phyloP scores from a whole-genome alignment of 2,329 filamentous ascomycete species.

The Shiraia bambusicola region DNA sequence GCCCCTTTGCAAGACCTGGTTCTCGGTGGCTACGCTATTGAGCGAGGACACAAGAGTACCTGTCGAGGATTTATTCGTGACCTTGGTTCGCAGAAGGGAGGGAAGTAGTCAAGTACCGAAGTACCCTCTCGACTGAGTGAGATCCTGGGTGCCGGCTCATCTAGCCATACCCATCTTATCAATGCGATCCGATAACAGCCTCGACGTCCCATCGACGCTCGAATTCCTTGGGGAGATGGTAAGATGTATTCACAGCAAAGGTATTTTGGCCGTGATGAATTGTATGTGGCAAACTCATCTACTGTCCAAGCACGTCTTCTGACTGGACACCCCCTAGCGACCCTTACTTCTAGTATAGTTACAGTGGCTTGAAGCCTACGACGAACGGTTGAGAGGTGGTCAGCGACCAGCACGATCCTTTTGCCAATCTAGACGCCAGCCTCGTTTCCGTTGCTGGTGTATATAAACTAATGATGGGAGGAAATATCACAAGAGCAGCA shows the following conservation, averaged over 20 bases:
- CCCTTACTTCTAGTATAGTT: constrained; percentile 23
- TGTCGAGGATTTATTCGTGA: constrained; percentile 10
- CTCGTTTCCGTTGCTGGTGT: constrained; percentile 10
- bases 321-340: constrained; percentile 11
- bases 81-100: constrained; percentile 19
- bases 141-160: neutral
- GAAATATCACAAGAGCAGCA: neutral
- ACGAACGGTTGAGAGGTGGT: constrained; percentile 16
- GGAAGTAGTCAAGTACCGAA: constrained; percentile 7
- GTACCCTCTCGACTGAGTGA: constrained; percentile 12
- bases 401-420: constrained; percentile 19
- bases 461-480: constrained; percentile 17
- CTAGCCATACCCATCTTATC: constrained; percentile 1
- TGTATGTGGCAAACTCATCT: neutral
- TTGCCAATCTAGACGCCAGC: constrained; percentile 3
- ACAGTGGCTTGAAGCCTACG: constrained; percentile 31
- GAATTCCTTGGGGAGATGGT: neutral
- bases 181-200: neutral
- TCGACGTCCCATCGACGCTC: neutral
- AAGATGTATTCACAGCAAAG: too few relatives aligned
- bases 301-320: constrained; percentile 3
- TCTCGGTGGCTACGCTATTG: constrained; percentile 1
- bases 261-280: too few relatives aligned
- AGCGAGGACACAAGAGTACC: constrained; percentile 8
- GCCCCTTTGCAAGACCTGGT: constrained; percentile 2